Conservation (phyloP, 208 protist genomes). For the Trypanosoma scelopori region DNA sequence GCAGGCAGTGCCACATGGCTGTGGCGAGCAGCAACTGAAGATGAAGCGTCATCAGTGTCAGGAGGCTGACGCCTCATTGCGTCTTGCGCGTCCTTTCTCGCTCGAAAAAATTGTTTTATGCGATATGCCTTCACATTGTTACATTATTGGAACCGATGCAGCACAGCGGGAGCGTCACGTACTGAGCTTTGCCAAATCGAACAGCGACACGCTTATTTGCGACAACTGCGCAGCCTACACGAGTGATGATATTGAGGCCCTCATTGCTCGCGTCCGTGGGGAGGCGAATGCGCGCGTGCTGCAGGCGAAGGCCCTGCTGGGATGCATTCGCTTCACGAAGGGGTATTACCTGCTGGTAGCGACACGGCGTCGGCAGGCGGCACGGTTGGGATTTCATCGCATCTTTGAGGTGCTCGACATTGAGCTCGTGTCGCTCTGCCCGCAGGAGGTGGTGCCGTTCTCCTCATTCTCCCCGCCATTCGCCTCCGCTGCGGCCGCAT, state of each 20-base stretch:
- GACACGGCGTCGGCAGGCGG: slow-evolving; percentile 75
- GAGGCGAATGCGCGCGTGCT: slow-evolving; percentile 19
- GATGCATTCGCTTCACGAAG: slow-evolving; percentile 90
- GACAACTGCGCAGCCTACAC: slow-evolving; percentile 14
- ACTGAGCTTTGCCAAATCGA: slow-evolving; percentile 20
- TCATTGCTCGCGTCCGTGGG: slow-evolving; percentile 31
- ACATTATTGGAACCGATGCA: slow-evolving; percentile 54
- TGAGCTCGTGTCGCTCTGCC: slow-evolving; percentile 49
- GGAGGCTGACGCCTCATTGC: slow-evolving; percentile 13
- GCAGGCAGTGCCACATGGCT: neutral
- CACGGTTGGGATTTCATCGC: slow-evolving; percentile 78
- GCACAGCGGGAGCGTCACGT: neutral
- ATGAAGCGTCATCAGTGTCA: slow-evolving; percentile 3
- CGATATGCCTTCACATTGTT: slow-evolving; percentile 52
- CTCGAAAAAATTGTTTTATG: slow-evolving; percentile 52
- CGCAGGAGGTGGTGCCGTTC: neutral
- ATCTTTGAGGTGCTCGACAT: slow-evolving; percentile 91
- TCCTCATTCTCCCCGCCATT: neutral
- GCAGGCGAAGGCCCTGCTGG: slow-evolving; percentile 56
- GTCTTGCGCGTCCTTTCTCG: slow-evolving; percentile 9
- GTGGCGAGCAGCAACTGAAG: slow-evolving; percentile 4
- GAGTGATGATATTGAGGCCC: slow-evolving; percentile 32
- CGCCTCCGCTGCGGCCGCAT: neutral
- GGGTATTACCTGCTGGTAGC: slow-evolving; percentile 94
- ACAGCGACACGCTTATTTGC: slow-evolving; percentile 13